phyloP scores from a whole-genome alignment of 306 rosid genomes.

The Pyrus bretschneideri region DNA sequence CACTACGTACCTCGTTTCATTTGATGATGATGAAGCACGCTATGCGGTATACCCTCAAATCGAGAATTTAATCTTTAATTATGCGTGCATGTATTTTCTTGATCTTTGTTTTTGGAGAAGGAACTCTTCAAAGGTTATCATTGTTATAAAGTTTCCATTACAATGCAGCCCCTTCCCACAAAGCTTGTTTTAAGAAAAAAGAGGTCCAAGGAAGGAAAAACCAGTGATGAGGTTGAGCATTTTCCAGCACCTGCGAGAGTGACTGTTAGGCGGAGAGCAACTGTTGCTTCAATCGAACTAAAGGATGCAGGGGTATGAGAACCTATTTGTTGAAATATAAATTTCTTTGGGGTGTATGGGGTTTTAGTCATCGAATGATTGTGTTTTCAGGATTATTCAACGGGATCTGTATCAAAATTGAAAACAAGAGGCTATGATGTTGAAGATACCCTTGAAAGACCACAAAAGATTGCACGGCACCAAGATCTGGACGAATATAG shows the following conservation, averaged over 20 bases:
- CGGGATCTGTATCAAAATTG: slow-evolving; percentile 31
- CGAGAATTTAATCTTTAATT: neutral
- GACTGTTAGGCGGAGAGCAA: slow-evolving; percentile 70
- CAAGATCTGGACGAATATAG: slow-evolving; percentile 67
- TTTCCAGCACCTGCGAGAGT: slow-evolving; percentile 75
- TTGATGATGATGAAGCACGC: slow-evolving; percentile 80
- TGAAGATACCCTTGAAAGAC: slow-evolving; percentile 64
- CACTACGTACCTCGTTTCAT: slow-evolving; percentile 72
- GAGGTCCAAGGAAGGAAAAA: slow-evolving; percentile 87
- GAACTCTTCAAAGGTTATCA: neutral
- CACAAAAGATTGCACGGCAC: slow-evolving; percentile 41
- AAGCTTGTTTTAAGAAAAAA: slow-evolving; percentile 84
- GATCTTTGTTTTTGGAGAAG: neutral
- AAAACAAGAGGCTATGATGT: slow-evolving; percentile 48
- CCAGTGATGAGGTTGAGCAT: slow-evolving; percentile 78
- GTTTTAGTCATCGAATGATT: neutral
- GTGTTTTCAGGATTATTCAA: slow-evolving; percentile 57
- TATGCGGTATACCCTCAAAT: slow-evolving; percentile 55
- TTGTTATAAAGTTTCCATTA: slow-evolving; percentile 10
- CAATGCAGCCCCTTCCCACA: slow-evolving; percentile 86
- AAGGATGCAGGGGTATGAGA: slow-evolving; percentile 70
- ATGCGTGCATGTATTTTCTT: neutral
- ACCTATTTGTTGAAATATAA: slow-evolving; percentile 8
- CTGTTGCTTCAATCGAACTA: slow-evolving; percentile 60
- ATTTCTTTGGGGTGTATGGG: neutral